These are phyloP conservation scores for Cutaneotrichosporon sp. DNA, from an alignment of 1,284 basidiomycete genomes.

Conservation along the genomic window DNA sequence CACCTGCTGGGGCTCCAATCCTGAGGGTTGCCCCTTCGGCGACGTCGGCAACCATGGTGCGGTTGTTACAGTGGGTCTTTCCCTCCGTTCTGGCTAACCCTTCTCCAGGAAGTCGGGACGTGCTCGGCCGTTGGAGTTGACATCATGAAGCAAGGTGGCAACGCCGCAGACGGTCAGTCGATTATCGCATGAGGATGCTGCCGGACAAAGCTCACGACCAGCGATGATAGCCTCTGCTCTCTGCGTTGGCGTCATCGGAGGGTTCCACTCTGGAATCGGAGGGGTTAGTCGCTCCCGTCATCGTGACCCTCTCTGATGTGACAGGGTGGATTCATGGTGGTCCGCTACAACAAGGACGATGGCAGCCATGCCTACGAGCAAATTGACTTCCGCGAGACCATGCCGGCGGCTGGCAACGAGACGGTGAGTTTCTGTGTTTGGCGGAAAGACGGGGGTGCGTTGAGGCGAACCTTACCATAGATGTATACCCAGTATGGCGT, in stretches of 20 bases:
- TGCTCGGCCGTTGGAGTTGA: conserved; percentile 54
- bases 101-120: conserved; percentile 45
- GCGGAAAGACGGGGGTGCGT: neutral
- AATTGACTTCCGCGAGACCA: conserved; percentile 55
- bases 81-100: neutral
- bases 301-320: neutral
- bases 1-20: conserved; percentile 29
- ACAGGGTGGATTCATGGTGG: conserved; percentile 26
- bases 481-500: conserved; percentile 30
- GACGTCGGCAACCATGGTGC: conserved; percentile 29
- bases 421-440: conserved; percentile 38
- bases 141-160: conserved; percentile 50
- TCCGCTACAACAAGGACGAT: conserved; percentile 24
- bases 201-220: neutral
- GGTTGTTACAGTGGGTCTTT: conserved; percentile 27
- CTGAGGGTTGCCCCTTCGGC: conserved; percentile 29
- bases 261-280: conserved; percentile 54
- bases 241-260: conserved; percentile 52
- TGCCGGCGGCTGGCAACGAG: conserved; percentile 50
- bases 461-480: conserved; percentile 13
- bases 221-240: conserved; percentile 45
- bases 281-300: conserved; percentile 30
- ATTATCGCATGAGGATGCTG: no score
- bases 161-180: conserved; percentile 51
- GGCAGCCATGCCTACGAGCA: conserved; percentile 43